Evolutionary conservation across 1,284 basidiomycete genomes (phyloP).

Genomic region (Singerocomus inundabilis): DNA sequence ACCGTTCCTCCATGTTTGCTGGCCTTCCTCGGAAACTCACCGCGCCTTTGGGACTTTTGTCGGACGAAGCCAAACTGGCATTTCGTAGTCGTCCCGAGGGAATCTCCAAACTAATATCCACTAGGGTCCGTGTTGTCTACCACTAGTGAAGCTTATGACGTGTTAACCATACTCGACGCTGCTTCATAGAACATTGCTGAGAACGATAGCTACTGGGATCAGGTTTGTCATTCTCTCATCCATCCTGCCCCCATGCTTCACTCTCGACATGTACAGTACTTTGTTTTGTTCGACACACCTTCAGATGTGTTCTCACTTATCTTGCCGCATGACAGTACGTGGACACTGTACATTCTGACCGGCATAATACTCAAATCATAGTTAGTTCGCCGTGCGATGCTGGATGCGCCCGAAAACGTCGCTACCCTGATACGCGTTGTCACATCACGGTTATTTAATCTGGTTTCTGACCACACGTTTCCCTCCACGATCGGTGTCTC

Average conservation of each 20-base stretch:
- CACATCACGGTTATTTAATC: conserved; percentile 73
- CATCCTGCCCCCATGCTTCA: conserved; percentile 6
- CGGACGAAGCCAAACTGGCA: conserved; percentile 84
- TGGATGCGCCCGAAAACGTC: conserved; percentile 80
- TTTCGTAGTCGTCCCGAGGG: conserved; percentile 82
- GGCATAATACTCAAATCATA: conserved; percentile 1
- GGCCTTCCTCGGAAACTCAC: conserved; percentile 68
- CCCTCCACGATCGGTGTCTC: conserved; percentile 55
- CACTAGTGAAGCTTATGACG: background rate
- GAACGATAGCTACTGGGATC: conserved; percentile 81
- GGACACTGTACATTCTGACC: conserved; percentile 39
- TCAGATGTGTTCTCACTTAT: conserved; percentile 89
- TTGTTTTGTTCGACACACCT: conserved; percentile 79
- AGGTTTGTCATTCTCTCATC: conserved; percentile 45
- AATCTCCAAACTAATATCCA: conserved; percentile 69
- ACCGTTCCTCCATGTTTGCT: conserved; percentile 47
- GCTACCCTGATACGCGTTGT: conserved; percentile 77
- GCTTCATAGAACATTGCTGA: conserved; percentile 63
- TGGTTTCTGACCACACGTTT: conserved; percentile 81
- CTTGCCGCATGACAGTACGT: conserved; percentile 79
- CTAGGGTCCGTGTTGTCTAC: conserved; percentile 47
- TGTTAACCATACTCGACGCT: conserved; percentile 11
- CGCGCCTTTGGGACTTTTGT: conserved; percentile 77
- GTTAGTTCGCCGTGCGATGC: conserved; percentile 77
- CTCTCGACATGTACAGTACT: conserved; percentile 54